phyloP scores from a whole-genome alignment of 768 basidiomycete species.

The Russula brevipes region DNA sequence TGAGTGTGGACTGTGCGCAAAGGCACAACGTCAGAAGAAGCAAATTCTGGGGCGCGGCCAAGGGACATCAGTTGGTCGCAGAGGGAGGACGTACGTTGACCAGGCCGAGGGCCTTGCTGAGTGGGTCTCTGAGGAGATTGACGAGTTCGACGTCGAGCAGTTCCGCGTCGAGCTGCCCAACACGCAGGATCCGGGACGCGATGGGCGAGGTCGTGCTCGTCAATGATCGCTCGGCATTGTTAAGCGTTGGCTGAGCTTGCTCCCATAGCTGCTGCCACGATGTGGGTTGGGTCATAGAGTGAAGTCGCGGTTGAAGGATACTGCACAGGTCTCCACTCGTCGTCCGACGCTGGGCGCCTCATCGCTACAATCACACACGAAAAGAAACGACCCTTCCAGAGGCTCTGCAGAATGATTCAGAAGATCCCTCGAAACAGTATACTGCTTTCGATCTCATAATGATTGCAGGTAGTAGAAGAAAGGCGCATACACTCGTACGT shows the following conservation, averaged over 20 bases:
- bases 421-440: not conserved
- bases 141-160: constrained; percentile 86
- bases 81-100: constrained; percentile 49
- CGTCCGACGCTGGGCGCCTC: not conserved
- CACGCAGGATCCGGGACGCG: constrained; percentile 52
- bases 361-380: too few species aligned
- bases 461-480: not conserved
- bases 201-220: constrained; percentile 27
- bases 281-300: constrained; percentile 15
- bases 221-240: constrained; percentile 43
- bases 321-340: not conserved
- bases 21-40: not conserved
- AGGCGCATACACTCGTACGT: constrained; percentile 21
- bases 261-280: constrained; percentile 64
- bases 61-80: constrained; percentile 4
- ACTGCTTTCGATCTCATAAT: not conserved
- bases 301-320: not conserved
- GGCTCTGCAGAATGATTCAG: not conserved
- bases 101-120: constrained; percentile 62
- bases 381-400: not conserved
- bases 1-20: constrained; percentile 47
- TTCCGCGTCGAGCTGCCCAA: constrained; percentile 89
- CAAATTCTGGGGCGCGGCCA: not conserved
- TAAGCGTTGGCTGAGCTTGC: constrained; percentile 50
- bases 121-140: constrained; percentile 74